Evolutionary conservation across 495 filamentous ascomycete genomes (phyloP), one percentile per base, ranked within the genome.

Genomic region (Penicillium mononematosum): DNA sequence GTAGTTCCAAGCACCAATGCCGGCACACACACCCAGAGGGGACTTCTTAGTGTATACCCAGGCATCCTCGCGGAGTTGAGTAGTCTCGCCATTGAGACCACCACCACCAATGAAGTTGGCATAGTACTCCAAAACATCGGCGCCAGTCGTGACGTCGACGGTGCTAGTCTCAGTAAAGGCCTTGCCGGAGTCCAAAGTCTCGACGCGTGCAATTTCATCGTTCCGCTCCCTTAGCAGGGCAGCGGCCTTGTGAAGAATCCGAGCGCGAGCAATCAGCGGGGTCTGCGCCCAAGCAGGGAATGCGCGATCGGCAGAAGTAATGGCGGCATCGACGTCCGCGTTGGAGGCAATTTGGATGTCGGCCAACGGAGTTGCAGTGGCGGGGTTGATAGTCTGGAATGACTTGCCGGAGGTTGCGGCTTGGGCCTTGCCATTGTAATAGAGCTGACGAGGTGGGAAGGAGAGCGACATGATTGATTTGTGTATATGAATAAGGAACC

Each of bases 1-100:
- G 66, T 92, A 92, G 69, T 92, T 92, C 88, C 88, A 92, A 51
- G 88, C 88, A 42, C 88, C 88, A 61, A 92, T 91, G 34, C 87
- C 88, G 6, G 81, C 88, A 70, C 88, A 91, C 2, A 92, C 88
- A 20, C 88, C 88, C 43, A 91, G 69, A 3, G 88, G 80, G 45
- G 87, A 85, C 65, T 91, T 90, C 60, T 81, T 85, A 1, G 86
- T 88, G 64, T 89, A 90, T 16, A 90, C 79, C 84, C 85, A 88
- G 0, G 88, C 87, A 59, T 88, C 83, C 47, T 85, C 81, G 43
- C 88, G 77, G 22, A 90, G 69, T 52, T 84, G 84, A 36, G 79
- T 80, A 8, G 84, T 88, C 62, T 88, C 85, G 19, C 86, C 86
- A 63, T 89, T 87, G 31, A 88, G 72, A 50, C 81, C 86, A 41